Conservation (phyloP, 1,139 yeast genomes). For the Lodderomyces metapsilosis region DNA sequence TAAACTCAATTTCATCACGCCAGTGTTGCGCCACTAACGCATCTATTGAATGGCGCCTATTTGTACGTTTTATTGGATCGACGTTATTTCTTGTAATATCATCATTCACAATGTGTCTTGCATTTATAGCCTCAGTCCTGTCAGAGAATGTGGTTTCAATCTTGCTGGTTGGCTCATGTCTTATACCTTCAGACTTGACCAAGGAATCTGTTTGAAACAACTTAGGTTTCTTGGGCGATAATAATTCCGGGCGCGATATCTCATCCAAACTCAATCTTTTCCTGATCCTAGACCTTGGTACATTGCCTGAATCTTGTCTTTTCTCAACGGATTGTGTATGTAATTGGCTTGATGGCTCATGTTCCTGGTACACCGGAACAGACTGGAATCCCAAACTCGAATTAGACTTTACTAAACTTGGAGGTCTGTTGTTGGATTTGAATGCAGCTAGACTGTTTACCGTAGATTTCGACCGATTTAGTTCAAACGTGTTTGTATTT, state of each 20-base stretch:
- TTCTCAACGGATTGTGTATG: constrained; percentile 1
- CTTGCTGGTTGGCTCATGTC: not conserved
- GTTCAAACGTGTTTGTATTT: constrained; percentile 29
- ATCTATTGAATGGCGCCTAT: constrained; percentile 6
- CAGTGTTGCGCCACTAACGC: constrained; percentile 11
- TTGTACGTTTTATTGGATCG: constrained; percentile 32
- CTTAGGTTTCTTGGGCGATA: constrained; percentile 5
- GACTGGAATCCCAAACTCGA: constrained; percentile 37
- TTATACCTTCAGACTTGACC: constrained; percentile 3
- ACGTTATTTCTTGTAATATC: constrained; percentile 20
- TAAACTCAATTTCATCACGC: constrained; percentile 13
- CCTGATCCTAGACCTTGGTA: constrained; percentile 6
- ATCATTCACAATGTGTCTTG: constrained; percentile 18
- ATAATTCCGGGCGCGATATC: not conserved
- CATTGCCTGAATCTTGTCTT: constrained; percentile 1
- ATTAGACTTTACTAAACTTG: constrained; percentile 34
- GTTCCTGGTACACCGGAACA: constrained; percentile 3
- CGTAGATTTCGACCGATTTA: constrained; percentile 36
- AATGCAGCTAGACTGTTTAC: constrained; percentile 12
- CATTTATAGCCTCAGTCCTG: constrained; percentile 23
- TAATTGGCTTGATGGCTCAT: not conserved
- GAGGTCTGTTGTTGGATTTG: constrained; percentile 14
- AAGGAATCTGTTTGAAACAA: constrained; percentile 12
- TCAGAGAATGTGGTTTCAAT: constrained; percentile 20
- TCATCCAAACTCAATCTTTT: constrained; percentile 6